phyloP scores from a whole-genome alignment of 2,329 filamentous ascomycete species.

The Penicillium janthinellum region DNA sequence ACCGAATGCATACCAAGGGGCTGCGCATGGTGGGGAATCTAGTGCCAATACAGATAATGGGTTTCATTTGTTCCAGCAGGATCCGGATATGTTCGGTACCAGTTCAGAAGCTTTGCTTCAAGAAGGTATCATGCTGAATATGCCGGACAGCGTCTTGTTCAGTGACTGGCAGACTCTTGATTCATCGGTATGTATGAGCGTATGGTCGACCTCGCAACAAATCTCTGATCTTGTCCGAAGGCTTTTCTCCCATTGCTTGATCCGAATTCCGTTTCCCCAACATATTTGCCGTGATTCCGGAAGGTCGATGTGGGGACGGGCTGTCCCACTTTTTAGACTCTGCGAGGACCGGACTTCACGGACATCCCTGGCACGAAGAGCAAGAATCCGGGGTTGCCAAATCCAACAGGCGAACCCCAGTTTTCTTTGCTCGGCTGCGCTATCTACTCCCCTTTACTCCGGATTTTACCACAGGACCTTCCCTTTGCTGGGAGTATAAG shows the following conservation, averaged over 20 bases:
- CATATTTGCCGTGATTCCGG: neutral
- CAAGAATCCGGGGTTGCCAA: slow-evolving; percentile 2
- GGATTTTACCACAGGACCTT: too few species aligned
- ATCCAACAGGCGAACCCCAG: too few species aligned
- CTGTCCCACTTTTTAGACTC: neutral
- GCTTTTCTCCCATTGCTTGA: neutral
- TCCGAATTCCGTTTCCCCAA: slow-evolving; percentile 1
- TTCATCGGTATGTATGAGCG: neutral
- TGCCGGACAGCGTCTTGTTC: neutral
- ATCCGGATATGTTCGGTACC: neutral
- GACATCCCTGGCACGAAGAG: neutral
- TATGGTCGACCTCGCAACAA: too few species aligned
- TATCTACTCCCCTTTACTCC: too few species aligned
- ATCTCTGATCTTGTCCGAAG: neutral
- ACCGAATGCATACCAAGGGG: neutral
- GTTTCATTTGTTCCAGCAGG: neutral
- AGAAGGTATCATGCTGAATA: neutral
- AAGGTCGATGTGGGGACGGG: too few species aligned
- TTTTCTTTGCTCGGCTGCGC: too few species aligned
- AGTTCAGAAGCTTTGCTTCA: neutral
- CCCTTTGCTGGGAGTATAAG: too few species aligned
- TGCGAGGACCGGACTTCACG: neutral
- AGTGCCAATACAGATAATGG: neutral
- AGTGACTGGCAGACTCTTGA: slow-evolving; percentile 1
- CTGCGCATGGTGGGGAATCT: neutral